phyloP scores from a whole-genome alignment of 306 rosid genomes.

The Heteromeles arbutifolia region DNA sequence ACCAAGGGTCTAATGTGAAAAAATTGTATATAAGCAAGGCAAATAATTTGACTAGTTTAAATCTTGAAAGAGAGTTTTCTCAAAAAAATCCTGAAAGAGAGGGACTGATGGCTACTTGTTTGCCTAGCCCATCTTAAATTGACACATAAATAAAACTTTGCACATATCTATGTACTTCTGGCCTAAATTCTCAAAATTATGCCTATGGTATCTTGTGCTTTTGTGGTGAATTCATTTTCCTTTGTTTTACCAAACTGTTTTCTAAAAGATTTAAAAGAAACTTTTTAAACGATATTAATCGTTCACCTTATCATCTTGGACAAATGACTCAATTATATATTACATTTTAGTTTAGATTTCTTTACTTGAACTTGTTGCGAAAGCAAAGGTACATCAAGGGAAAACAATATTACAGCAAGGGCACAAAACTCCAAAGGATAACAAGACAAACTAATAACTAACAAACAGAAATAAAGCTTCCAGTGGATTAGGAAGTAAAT shows the following conservation, averaged over 20 bases:
- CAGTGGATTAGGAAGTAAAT: not conserved
- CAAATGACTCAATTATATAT: no score
- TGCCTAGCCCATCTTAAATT: constrained; percentile 65
- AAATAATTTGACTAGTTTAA: constrained; percentile 44
- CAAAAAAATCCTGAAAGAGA: constrained; percentile 25
- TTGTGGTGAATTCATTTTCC: not conserved
- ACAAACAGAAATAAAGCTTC: not conserved
- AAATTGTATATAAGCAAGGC: constrained; percentile 75
- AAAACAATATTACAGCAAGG: no score
- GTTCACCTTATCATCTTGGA: not conserved
- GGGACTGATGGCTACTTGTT: constrained; percentile 36
- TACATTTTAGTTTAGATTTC: no score
- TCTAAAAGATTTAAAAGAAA: not conserved
- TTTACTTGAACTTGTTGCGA: no score
- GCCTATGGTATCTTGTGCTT: not conserved
- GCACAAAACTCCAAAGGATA: no score
- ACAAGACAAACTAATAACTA: no score
- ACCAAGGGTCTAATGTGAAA: constrained; percentile 69
- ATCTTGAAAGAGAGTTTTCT: constrained; percentile 28
- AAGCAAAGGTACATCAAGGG: no score
- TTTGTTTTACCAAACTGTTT: not conserved
- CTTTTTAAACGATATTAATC: not conserved
- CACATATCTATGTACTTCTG: not conserved
- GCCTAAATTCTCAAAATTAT: not conserved
- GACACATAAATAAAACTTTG: not conserved